Conservation (phyloP, 2,329 filamentous ascomycete genomes). For the Alternaria brassicicola region DNA sequence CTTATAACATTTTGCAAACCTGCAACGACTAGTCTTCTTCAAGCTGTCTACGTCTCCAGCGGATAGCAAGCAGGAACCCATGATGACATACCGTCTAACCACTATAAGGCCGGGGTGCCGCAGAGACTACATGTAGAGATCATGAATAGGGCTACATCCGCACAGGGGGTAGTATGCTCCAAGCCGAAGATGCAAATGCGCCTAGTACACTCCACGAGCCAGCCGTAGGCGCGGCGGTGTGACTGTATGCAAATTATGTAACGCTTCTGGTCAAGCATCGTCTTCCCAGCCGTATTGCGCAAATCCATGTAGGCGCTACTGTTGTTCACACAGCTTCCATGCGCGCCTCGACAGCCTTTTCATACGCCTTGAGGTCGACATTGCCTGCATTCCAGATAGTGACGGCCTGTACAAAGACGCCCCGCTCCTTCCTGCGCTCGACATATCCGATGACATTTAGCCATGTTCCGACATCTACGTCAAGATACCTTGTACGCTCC, state of each 20-base stretch:
- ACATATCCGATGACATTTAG: constrained; percentile 88
- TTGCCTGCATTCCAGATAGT: constrained; percentile 78
- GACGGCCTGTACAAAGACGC: constrained; percentile 70
- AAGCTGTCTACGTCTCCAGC: neutral
- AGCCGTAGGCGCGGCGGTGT: neutral
- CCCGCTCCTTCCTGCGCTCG: constrained; percentile 29
- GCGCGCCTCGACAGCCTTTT: constrained; percentile 55
- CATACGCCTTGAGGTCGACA: constrained; percentile 74
- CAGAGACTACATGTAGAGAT: neutral
- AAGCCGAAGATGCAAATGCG: neutral
- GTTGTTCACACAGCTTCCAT: neutral
- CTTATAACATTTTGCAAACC: neutral
- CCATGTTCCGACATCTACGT: constrained; percentile 79
- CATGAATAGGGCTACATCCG: neutral
- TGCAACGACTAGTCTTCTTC: neutral
- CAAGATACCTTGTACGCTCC: constrained; percentile 65
- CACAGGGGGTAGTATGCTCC: neutral
- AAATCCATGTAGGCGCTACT: neutral
- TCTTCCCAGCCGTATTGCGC: no score
- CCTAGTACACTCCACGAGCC: neutral
- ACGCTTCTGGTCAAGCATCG: neutral
- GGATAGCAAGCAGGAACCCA: neutral
- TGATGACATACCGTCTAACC: neutral
- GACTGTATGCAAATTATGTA: neutral
- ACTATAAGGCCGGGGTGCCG: neutral